A percentile compares a stretch with the other conserved stretches of the same genome.
Evolutionary conservation across 306 rosid species (phyloP).

Genomic region (Mucuna pruriens): DNA sequence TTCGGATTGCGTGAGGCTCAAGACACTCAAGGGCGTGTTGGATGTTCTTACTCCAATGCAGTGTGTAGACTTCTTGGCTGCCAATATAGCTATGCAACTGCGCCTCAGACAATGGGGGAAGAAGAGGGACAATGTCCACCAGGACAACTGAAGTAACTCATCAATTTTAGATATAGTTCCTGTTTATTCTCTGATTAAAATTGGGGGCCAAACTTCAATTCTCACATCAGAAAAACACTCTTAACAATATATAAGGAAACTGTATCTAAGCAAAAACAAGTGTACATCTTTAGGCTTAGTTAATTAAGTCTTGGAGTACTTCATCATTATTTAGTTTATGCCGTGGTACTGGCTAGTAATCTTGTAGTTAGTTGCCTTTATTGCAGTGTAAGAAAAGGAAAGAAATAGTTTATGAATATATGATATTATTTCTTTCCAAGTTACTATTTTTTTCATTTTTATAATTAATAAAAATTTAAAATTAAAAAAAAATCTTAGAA

Average conservation of each 20-base stretch:
- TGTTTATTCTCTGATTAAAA: too few relatives aligned
- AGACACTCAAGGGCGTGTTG: constrained; percentile 64
- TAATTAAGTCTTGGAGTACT: background rate
- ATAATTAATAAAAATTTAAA: background rate
- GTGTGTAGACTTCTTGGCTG: constrained; percentile 66
- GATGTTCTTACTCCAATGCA: constrained; percentile 72
- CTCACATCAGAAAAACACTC: too few relatives aligned
- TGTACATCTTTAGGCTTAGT: background rate
- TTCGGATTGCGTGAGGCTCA: constrained; percentile 78
- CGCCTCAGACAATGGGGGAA: constrained; percentile 54
- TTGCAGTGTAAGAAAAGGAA: background rate
- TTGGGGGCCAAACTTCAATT: too few relatives aligned
- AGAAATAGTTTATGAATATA: background rate
- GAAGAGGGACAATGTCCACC: background rate
- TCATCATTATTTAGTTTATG: background rate
- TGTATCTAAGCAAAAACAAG: background rate
- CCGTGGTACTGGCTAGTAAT: background rate
- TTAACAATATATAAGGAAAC: too few relatives aligned
- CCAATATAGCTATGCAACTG: constrained; percentile 47
- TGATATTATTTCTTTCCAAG: background rate
- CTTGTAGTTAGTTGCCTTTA: background rate
- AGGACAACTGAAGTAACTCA: too few relatives aligned
- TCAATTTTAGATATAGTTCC: too few relatives aligned
- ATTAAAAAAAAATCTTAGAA: background rate
- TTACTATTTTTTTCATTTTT: background rate